Base-by-base conservation (phyloP, 1,284 basidiomycete species). In the Tylopilus sp. region DNA sequence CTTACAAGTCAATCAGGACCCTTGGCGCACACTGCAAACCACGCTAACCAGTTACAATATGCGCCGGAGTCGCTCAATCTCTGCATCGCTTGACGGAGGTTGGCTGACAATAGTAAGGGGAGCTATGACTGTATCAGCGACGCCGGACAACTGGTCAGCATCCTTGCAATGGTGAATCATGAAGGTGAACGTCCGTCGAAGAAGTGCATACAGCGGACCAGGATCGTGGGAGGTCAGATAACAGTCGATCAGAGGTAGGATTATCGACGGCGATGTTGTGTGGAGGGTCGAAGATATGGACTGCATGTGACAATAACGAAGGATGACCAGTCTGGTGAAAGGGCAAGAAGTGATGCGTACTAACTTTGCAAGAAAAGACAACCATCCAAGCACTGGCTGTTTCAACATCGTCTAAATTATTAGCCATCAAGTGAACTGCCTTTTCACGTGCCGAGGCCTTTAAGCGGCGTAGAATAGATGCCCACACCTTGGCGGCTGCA, bases 401-500 rank as follows among this genome's bases (percentile, higher is more conserved):
- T 61, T 89, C 86, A 24, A 90, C 75, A 4, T 79, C 83, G 9
- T 82, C 82, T 24, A 84, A 69, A 64, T 81, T 77, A 53, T 75
- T 74, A 0, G 83, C 84, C 70, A 94, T 80, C 4, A 90, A 61
- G 6, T 72, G 66, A 5, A 91, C 82, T 1, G 86, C 87, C 52
- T 81, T 81, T 63, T 86, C 86, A 32, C 90, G 81, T 8, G 83
- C 81, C n/a, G 81, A 79, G 2, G 80, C 74, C 76, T 91, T 93
- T 64, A 93, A 71, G 66, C 90, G 83, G 61, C 93, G 82, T 57
- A 95, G 71, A 0, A 89, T 83, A 7, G 85, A 85, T 0, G 90
- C 92, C 94, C 92, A 95, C 3, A 93, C 91, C 72, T 95, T 93
- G 0, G 92, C 91, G 13, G 91, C 82, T 0, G 91, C 88, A 41